Conservation (phyloP, 129 eudicot species). For the Erigeron canadensis region DNA sequence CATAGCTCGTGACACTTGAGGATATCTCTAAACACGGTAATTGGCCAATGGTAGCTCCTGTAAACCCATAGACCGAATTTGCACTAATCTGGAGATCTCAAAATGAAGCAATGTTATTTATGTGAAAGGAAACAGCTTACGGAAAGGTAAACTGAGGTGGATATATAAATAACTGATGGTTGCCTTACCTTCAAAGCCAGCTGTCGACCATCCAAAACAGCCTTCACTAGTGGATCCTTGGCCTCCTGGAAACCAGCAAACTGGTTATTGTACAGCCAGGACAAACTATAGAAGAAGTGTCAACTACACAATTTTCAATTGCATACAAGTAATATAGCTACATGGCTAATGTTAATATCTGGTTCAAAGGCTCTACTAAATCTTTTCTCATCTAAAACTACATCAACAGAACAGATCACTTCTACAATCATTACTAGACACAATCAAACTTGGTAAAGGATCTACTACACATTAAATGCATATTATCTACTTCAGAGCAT, state of each 20-base stretch:
- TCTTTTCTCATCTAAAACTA: neutral
- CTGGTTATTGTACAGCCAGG: constrained; percentile 7
- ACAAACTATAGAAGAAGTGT: neutral
- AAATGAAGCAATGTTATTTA: neutral
- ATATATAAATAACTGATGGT: neutral
- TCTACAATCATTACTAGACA: too few relatives aligned
- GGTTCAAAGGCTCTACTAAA: neutral
- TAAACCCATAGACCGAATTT: constrained; percentile 97
- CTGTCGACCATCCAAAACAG: constrained; percentile 99
- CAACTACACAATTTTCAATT: neutral
- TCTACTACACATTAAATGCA: too few relatives aligned
- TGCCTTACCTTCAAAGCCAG: constrained; percentile 79
- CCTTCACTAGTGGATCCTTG: constrained; percentile 93
- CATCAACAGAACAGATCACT: neutral
- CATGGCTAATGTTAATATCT: neutral
- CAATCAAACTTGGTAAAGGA: too few relatives aligned
- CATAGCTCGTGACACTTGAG: constrained; percentile 98
- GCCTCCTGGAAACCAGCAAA: constrained; percentile 64
- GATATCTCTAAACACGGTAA: constrained; percentile 97
- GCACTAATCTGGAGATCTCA: constrained; percentile 78
- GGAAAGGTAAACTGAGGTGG: neutral
- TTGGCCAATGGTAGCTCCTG: constrained; percentile 97
- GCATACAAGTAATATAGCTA: neutral
- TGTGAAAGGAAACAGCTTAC: constrained; percentile 11
- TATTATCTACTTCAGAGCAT: too few relatives aligned